Evolutionary conservation across 345 rosid genomes (phyloP).

Genomic region (Noccaea bulbosa): DNA sequence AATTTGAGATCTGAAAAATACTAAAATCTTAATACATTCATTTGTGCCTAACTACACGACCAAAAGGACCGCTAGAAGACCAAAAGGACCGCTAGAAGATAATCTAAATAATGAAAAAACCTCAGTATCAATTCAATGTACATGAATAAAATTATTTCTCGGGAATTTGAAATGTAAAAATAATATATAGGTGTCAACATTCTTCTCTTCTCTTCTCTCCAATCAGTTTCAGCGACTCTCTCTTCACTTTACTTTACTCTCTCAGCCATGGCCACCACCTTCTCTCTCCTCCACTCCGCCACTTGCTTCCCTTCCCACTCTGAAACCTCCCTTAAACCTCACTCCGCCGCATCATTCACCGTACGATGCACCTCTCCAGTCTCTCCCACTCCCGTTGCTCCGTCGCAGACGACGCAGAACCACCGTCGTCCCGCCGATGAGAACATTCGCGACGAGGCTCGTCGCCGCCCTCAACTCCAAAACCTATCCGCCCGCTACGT

Average conservation of each 20-base stretch:
- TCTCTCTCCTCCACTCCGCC: conserved; percentile 36
- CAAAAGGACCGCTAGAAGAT: too few species aligned
- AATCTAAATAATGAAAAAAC: too few species aligned
- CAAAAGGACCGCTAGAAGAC: too few species aligned
- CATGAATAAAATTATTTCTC: too few species aligned
- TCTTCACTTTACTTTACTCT: neutral
- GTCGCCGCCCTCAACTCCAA: conserved; percentile 51
- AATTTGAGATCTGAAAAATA: neutral
- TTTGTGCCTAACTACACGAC: neutral
- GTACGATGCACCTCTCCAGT: conserved; percentile 26
- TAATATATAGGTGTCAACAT: neutral
- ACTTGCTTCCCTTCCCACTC: conserved; percentile 43
- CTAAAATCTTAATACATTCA: neutral
- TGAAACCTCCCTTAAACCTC: conserved; percentile 32
- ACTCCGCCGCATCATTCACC: conserved; percentile 25
- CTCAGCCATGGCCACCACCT: conserved; percentile 40
- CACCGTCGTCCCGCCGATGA: conserved; percentile 42
- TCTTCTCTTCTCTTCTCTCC: conserved; percentile 28
- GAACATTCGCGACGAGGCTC: conserved; percentile 70
- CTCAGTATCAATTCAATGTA: too few species aligned
- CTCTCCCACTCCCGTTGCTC: conserved; percentile 18
- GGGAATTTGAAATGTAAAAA: too few species aligned
- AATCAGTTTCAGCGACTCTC: neutral
- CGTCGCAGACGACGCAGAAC: conserved; percentile 36
- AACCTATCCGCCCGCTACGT: conserved; percentile 69